Conservation (phyloP, 2,329 filamentous ascomycete genomes). For the Penicillium thymicola region DNA sequence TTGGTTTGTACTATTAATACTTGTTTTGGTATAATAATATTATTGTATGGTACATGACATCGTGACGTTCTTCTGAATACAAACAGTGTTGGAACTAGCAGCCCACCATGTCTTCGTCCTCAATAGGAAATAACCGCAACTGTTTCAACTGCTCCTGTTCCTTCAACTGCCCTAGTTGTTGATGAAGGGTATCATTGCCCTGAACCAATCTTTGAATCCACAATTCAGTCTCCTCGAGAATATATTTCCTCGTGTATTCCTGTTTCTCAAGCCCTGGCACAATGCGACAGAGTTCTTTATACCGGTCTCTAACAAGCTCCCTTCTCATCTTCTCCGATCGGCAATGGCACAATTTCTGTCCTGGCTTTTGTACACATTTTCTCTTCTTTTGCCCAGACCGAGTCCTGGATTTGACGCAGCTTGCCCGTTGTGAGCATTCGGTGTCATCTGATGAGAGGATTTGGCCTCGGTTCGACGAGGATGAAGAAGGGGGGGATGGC, state of each 20-base stretch:
- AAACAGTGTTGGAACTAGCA: background rate
- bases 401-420: background rate
- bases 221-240: constrained; percentile 14
- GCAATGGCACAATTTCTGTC: constrained; percentile 21
- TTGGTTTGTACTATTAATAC: background rate
- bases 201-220: constrained; percentile 10
- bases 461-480: background rate
- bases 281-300: constrained; percentile 13
- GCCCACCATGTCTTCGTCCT: background rate
- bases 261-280: constrained; percentile 17
- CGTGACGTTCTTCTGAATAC: background rate
- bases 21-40: background rate
- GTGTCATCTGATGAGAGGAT: background rate
- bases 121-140: background rate
- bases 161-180: constrained; percentile 7
- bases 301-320: constrained; percentile 15
- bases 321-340: constrained; percentile 22
- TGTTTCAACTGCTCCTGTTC: background rate
- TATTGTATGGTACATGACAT: background rate
- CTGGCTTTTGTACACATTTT: constrained; percentile 20
- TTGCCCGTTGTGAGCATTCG: constrained; percentile 1
- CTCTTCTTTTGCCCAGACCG: constrained; percentile 11
- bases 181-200: constrained; percentile 11
- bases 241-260: constrained; percentile 20
- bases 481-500: background rate